A percentile compares a stretch with the other conserved stretches of the same genome.
These are phyloP conservation scores for Aspergillus nomiae DNA, from an alignment of 2,329 filamentous ascomycete genomes.

Conservation along the genomic window DNA sequence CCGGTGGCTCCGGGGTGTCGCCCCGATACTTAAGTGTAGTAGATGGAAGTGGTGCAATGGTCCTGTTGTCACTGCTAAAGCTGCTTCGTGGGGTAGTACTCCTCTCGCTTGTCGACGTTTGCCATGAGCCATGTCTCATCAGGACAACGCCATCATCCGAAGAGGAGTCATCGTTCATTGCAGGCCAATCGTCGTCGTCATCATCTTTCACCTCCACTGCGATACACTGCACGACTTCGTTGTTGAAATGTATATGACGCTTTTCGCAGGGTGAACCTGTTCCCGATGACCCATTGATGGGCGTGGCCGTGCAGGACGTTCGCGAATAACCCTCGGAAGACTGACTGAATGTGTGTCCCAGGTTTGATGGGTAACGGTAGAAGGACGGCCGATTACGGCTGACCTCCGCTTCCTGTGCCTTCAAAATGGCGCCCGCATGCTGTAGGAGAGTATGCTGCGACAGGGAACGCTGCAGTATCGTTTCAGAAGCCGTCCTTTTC, in stretches of 20 bases:
- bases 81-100: conserved; percentile 56
- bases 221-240: conserved; percentile 94
- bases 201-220: conserved; percentile 85
- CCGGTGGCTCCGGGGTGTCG: conserved; percentile 67
- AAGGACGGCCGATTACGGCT: conserved; percentile 57
- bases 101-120: conserved; percentile 53
- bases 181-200: conserved; percentile 49
- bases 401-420: conserved; percentile 71
- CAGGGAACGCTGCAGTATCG: conserved; percentile 87
- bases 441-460: conserved; percentile 87
- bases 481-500: conserved; percentile 93
- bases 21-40: conserved; percentile 84
- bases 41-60: conserved; percentile 82
- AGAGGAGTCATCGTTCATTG: conserved; percentile 58
- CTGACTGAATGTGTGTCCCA: conserved; percentile 60
- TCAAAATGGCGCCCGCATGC: conserved; percentile 82
- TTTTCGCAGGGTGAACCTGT: conserved; percentile 64
- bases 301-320: conserved; percentile 51
- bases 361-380: conserved; percentile 59
- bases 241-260: conserved; percentile 94
- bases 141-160: conserved; percentile 79
- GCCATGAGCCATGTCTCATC: conserved; percentile 69
- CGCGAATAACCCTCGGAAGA: conserved; percentile 6
- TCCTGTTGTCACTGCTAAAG: conserved; percentile 70
- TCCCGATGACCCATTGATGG: conserved; percentile 72